phyloP scores from a whole-genome alignment of 2,329 filamentous ascomycete genomes.

The Stagonosporopsis cucurbitacearum region DNA sequence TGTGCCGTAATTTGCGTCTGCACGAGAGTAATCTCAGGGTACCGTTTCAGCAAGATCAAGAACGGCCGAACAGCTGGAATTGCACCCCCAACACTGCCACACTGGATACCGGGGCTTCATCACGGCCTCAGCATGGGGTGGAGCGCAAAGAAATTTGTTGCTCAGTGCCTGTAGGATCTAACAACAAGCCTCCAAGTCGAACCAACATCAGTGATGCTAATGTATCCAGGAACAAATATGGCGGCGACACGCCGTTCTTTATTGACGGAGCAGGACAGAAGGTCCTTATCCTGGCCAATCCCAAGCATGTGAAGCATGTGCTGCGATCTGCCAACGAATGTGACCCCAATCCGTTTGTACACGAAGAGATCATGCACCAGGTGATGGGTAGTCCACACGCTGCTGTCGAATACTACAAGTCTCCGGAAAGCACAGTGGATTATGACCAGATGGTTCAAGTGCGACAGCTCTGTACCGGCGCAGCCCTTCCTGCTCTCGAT shows the following conservation, averaged over 20 bases:
- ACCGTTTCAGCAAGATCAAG: constrained; percentile 20
- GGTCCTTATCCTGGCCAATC: constrained; percentile 21
- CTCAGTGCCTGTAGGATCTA: constrained; percentile 21
- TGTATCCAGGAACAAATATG: constrained; percentile 21
- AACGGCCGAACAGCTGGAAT: constrained; percentile 11
- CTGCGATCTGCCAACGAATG: constrained; percentile 15
- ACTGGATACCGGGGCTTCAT: constrained; percentile 27
- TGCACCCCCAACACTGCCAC: constrained; percentile 26
- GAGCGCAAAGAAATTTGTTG: constrained; percentile 19
- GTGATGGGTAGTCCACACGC: constrained; percentile 25
- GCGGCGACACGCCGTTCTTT: constrained; percentile 24
- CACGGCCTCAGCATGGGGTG: constrained; percentile 25
- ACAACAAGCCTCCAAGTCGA: neutral
- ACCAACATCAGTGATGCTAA: neutral
- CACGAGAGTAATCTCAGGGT: constrained; percentile 21
- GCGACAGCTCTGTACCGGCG: neutral
- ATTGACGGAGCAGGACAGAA: constrained; percentile 26
- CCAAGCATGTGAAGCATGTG: constrained; percentile 22
- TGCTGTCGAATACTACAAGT: constrained; percentile 23
- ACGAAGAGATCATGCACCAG: constrained; percentile 23
- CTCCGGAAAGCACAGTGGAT: neutral
- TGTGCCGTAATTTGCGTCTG: constrained; percentile 16
- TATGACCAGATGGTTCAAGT: neutral
- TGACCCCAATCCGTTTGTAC: constrained; percentile 25
- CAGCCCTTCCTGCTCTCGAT: neutral